phyloP scores from a whole-genome alignment of 331 rosid genomes.

The Pyracantha coccinea region DNA sequence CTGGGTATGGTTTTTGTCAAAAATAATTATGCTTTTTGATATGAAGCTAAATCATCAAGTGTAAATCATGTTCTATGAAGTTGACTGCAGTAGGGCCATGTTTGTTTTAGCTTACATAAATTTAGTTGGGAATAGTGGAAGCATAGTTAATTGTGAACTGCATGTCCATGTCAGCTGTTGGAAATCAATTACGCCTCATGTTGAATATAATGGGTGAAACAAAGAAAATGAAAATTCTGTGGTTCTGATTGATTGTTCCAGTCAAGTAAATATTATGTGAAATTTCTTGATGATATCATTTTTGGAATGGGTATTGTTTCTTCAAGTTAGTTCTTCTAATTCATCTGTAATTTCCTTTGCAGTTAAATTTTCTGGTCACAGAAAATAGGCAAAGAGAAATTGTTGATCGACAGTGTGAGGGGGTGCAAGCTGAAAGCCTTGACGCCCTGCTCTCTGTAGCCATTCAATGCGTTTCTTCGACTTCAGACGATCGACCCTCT shows the following conservation, averaged over 20 bases:
- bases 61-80: neutral
- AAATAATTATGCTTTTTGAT: neutral
- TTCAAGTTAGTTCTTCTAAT: constrained; percentile 8
- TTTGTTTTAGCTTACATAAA: neutral
- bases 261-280: neutral
- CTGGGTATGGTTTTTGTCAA: constrained; percentile 53
- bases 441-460: constrained; percentile 83
- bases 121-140: neutral
- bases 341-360: constrained; percentile 20
- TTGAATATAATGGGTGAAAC: neutral
- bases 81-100: neutral
- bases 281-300: neutral
- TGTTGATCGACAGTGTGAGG: constrained; percentile 73
- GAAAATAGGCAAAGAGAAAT: constrained; percentile 83
- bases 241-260: neutral
- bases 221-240: neutral
- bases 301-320: neutral
- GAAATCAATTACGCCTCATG: neutral
- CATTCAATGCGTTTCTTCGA: constrained; percentile 82
- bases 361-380: constrained; percentile 80
- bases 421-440: constrained; percentile 84
- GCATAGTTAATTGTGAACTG: neutral
- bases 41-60: neutral
- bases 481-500: constrained; percentile 91
- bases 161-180: neutral